Percentiles rank a stretch among this genome's conserved stretches.
phyloP scores from a whole-genome alignment of 257 asterid genomes.

The Knoxia roxburghii region DNA sequence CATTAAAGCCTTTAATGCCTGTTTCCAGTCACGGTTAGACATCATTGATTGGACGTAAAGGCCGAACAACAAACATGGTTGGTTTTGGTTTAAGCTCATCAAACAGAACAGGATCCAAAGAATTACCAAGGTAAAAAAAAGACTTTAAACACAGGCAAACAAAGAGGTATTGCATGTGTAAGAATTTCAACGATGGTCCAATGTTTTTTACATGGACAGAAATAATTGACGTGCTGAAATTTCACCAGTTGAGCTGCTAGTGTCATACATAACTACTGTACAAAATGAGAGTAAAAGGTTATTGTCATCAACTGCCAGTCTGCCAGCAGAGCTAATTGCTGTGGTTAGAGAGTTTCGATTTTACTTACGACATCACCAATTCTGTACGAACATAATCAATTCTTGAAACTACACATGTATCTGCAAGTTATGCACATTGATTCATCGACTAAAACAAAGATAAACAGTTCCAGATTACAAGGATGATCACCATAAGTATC shows the following conservation, averaged over 20 bases:
- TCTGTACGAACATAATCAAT: neutral
- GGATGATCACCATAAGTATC: no score
- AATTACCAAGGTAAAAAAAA: neutral
- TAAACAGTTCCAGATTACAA: no score
- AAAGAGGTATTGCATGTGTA: neutral
- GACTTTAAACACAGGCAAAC: neutral
- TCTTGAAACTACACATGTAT: neutral
- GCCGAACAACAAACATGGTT: neutral
- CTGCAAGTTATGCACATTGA: no score
- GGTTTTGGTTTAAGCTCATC: neutral
- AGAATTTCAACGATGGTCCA: neutral
- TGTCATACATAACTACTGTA: neutral
- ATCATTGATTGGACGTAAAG: neutral
- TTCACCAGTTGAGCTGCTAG: slow-evolving; percentile 8
- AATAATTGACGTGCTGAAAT: slow-evolving; percentile 7
- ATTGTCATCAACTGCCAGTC: no score
- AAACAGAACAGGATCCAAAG: neutral
- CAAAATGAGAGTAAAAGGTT: slow-evolving; percentile 1
- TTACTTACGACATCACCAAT: no score
- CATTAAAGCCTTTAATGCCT: no score
- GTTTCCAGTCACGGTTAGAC: neutral
- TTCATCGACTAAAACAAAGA: no score
- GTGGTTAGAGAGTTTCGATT: neutral
- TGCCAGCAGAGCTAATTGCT: slow-evolving; percentile 2
- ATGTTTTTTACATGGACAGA: neutral